A percentile compares a stretch with the other conserved stretches of the same genome.
Evolutionary conservation across 352 stramenopile genomes (phyloP).

Genomic region (Phytophthora pseudosyringae): DNA sequence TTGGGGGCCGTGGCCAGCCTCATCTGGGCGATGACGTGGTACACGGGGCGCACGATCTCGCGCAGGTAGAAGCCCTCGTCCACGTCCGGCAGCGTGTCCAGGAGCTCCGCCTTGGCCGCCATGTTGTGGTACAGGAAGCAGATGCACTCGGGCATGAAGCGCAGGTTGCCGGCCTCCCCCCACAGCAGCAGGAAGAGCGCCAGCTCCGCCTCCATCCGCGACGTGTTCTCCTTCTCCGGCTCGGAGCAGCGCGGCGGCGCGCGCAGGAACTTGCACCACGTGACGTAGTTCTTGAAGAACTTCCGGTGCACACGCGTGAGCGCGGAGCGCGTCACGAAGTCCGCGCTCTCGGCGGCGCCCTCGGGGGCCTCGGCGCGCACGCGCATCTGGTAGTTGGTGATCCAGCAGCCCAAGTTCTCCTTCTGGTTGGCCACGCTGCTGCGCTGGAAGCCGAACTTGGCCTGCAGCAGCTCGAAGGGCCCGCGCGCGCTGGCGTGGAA

Average conservation of each 20-base stretch:
- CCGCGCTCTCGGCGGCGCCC: constrained; percentile 40
- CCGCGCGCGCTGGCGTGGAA: constrained; percentile 50
- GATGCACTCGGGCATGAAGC: constrained; percentile 91
- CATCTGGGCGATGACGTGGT: constrained; percentile 82
- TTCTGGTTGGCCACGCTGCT: constrained; percentile 85
- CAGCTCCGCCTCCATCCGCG: constrained; percentile 72
- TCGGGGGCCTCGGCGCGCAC: constrained; percentile 49
- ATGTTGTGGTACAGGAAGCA: constrained; percentile 90
- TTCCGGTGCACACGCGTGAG: constrained; percentile 71
- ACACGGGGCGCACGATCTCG: constrained; percentile 78
- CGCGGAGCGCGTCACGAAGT: constrained; percentile 56
- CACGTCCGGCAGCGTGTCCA: constrained; percentile 61
- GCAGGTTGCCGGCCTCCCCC: constrained; percentile 85
- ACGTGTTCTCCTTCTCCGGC: constrained; percentile 44
- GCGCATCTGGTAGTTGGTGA: constrained; percentile 86
- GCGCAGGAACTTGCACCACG: constrained; percentile 95
- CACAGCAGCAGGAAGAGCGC: constrained; percentile 84
- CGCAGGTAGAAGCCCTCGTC: constrained; percentile 68
- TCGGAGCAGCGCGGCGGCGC: constrained; percentile 82
- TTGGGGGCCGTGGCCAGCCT: constrained; percentile 48
- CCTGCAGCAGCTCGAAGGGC: constrained; percentile 79
- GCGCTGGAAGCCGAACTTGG: constrained; percentile 84
- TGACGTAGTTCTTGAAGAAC: constrained; percentile 92
- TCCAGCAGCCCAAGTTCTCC: constrained; percentile 85
- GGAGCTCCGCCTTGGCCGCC: constrained; percentile 62